Percentiles rank a stretch among this genome's conserved stretches.
phyloP scores from a whole-genome alignment of 148 eudicot genomes.

The Nepenthes mirabilis region DNA sequence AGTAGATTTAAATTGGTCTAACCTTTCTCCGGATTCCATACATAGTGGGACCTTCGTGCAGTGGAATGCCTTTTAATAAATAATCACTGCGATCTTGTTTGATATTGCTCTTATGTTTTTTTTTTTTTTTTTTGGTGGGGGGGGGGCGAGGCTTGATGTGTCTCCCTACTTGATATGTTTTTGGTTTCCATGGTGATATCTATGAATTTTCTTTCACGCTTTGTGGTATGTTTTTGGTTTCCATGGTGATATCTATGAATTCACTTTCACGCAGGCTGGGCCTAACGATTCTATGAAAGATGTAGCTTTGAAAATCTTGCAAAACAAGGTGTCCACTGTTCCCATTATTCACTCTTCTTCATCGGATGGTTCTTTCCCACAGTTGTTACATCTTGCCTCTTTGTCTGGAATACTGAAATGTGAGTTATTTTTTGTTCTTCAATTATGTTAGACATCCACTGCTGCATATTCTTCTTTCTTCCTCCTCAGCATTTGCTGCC shows the following conservation, averaged over 20 bases:
- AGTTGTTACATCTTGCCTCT: slow-evolving; percentile 75
- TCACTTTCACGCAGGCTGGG: slow-evolving; percentile 39
- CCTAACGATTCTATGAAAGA: slow-evolving; percentile 70
- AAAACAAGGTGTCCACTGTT: slow-evolving; percentile 60
- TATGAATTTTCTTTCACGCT: slow-evolving; percentile 6
- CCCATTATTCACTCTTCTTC: slow-evolving; percentile 63
- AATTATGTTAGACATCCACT: neutral
- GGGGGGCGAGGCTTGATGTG: too few species aligned
- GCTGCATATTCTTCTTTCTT: neutral
- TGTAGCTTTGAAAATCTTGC: slow-evolving; percentile 63
- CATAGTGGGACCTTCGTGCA: too few species aligned
- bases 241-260: neutral
- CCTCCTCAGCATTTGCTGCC: neutral
- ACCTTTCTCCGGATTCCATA: too few species aligned
- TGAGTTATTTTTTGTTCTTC: slow-evolving; percentile 17
- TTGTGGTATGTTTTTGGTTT: neutral
- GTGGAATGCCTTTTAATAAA: too few species aligned
- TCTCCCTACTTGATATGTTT: neutral
- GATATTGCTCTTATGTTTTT: neutral
- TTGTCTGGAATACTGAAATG: slow-evolving; percentile 77
- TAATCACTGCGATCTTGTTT: too few species aligned
- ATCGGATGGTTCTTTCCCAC: slow-evolving; percentile 64
- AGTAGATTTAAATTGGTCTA: too few species aligned
- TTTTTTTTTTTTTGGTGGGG: neutral
- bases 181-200: neutral